Percentiles rank a stretch among this genome's conserved stretches.
Evolutionary conservation across 805 yeast genomes (phyloP).

Genomic region (Starmerella stigmatis): DNA sequence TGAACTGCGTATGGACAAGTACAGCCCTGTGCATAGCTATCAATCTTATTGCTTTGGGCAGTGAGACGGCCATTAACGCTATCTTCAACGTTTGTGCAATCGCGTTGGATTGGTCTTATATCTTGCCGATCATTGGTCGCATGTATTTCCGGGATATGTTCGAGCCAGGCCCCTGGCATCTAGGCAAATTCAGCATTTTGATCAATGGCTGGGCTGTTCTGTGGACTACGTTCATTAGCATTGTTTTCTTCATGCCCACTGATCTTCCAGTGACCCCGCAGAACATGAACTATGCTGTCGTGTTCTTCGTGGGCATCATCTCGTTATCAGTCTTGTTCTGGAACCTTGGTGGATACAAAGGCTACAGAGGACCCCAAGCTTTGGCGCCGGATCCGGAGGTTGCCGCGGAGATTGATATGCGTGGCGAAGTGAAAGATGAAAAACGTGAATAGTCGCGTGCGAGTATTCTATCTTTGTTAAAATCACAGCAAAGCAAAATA

Average conservation of each 20-base stretch:
- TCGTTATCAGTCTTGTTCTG: slow-evolving; percentile 20
- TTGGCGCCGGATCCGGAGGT: slow-evolving; percentile 24
- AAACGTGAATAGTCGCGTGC: slow-evolving; percentile 14
- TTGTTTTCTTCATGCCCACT: slow-evolving; percentile 27
- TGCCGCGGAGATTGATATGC: slow-evolving; percentile 17
- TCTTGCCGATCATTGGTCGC: slow-evolving; percentile 51
- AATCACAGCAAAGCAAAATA: not conserved
- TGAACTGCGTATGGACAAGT: slow-evolving; percentile 50
- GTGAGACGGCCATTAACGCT: slow-evolving; percentile 50
- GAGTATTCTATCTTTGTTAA: not conserved
- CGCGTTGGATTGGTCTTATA: slow-evolving; percentile 55
- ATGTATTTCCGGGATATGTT: slow-evolving; percentile 47
- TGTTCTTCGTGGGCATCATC: slow-evolving; percentile 24
- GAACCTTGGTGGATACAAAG: slow-evolving; percentile 23
- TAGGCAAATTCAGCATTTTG: slow-evolving; percentile 37
- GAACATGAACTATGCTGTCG: slow-evolving; percentile 28
- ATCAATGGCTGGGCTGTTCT: slow-evolving; percentile 22
- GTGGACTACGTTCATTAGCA: slow-evolving; percentile 24
- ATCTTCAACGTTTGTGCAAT: slow-evolving; percentile 66
- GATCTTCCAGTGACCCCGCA: slow-evolving; percentile 24
- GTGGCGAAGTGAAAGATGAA: slow-evolving; percentile 23
- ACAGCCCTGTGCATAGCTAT: slow-evolving; percentile 40
- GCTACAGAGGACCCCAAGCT: slow-evolving; percentile 24
- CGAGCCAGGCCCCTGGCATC: slow-evolving; percentile 56
- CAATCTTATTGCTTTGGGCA: slow-evolving; percentile 52